These are phyloP conservation scores for Fusarium succisae DNA, from an alignment of 2,329 filamentous ascomycete genomes.

Conservation along the genomic window DNA sequence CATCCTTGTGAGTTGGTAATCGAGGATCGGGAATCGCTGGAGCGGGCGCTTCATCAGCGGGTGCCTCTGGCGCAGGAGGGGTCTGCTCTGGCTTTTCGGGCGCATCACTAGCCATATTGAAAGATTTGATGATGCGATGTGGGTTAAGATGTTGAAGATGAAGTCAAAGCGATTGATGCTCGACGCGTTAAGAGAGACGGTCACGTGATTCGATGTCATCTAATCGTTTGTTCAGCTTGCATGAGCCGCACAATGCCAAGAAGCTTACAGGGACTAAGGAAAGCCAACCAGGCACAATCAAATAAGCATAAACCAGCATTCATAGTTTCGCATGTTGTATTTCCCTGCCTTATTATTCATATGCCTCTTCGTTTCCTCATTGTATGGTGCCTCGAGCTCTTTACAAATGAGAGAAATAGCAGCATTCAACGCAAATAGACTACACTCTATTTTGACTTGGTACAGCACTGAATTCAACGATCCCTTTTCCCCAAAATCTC, in stretches of 20 bases:
- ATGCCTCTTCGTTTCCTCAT: not conserved
- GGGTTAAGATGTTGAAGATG: constrained; percentile 21
- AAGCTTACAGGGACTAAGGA: constrained; percentile 1
- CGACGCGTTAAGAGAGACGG: constrained; percentile 20
- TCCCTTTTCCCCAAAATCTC: constrained; percentile 27
- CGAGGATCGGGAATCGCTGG: constrained; percentile 65
- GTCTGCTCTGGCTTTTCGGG: constrained; percentile 48
- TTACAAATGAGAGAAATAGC: not conserved
- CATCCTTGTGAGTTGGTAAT: constrained; percentile 86
- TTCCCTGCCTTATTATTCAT: constrained; percentile 6
- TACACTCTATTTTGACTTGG: constrained; percentile 39
- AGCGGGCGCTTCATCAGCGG: constrained; percentile 49
- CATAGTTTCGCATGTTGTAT: not conserved
- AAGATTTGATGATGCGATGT: constrained; percentile 25
- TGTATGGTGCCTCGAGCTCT: not conserved
- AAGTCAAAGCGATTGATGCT: constrained; percentile 2
- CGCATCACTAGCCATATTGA: constrained; percentile 49
- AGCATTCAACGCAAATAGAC: constrained; percentile 19
- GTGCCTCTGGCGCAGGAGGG: constrained; percentile 42
- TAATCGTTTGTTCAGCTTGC: not conserved
- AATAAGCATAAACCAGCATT: constrained; percentile 1
- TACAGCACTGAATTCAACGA: constrained; percentile 32
- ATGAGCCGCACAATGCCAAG: constrained; percentile 20
- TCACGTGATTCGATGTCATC: constrained; percentile 41
- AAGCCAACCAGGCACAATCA: not conserved